Conservation (phyloP, 2,329 filamentous ascomycete species). For the Tolypocladium paradoxum region DNA sequence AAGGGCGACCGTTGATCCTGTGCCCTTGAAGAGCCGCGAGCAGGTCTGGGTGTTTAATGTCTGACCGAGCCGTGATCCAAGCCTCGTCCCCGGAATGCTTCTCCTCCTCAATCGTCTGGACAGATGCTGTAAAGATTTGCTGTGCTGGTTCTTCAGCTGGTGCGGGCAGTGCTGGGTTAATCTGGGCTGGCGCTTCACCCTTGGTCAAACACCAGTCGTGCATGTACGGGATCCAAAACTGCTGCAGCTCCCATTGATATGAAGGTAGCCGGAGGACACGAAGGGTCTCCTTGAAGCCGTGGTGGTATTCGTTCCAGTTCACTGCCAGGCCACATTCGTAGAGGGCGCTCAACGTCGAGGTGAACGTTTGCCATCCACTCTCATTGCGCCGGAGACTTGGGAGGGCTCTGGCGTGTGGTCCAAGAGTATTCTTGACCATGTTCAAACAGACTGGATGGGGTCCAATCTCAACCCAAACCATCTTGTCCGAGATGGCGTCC, state of each 20-base stretch:
- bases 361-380: constrained; percentile 43
- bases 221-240: constrained; percentile 47
- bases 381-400: constrained; percentile 52
- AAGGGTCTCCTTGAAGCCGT: constrained; percentile 26
- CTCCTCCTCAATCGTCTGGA: constrained; percentile 1
- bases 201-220: constrained; percentile 56
- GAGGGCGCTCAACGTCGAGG: neutral
- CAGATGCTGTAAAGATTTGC: neutral
- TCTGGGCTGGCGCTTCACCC: constrained; percentile 14
- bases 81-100: neutral
- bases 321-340: constrained; percentile 21
- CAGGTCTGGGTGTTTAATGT: neutral
- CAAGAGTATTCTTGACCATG: constrained; percentile 50
- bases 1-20: neutral
- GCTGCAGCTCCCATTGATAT: constrained; percentile 62
- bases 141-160: neutral
- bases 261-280: constrained; percentile 50
- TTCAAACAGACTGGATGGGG: constrained; percentile 52
- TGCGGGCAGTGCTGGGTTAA: neutral
- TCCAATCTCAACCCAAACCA: constrained; percentile 57
- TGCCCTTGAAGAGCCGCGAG: neutral
- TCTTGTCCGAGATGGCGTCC: constrained; percentile 40
- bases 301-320: constrained; percentile 51
- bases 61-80: neutral
- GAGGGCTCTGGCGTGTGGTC: constrained; percentile 34